Evolutionary conservation across 1,139 yeast genomes (phyloP).

Genomic region (Yamadazyma epiphylla): DNA sequence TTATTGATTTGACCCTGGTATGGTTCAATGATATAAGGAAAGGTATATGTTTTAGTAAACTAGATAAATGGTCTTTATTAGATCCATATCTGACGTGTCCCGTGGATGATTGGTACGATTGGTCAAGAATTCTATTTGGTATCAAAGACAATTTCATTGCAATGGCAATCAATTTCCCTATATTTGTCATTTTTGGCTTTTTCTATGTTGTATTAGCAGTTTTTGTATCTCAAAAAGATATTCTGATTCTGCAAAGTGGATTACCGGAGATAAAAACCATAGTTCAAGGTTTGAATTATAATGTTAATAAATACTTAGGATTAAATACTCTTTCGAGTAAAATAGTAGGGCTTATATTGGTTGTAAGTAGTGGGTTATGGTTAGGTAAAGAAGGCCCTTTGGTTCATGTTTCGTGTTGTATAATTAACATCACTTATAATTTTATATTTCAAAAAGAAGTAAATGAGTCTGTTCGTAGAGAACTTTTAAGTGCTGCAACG

Average conservation of each 20-base stretch:
- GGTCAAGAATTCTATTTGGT: constrained; percentile 31
- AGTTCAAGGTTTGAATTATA: constrained; percentile 55
- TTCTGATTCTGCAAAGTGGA: constrained; percentile 57
- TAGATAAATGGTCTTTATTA: constrained; percentile 41
- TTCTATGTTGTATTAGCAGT: constrained; percentile 26
- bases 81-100: constrained; percentile 47
- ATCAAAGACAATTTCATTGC: constrained; percentile 13
- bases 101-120: constrained; percentile 37
- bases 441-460: constrained; percentile 34
- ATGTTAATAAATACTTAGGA: constrained; percentile 42
- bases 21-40: constrained; percentile 63
- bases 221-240: constrained; percentile 31
- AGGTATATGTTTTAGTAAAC: constrained; percentile 36
- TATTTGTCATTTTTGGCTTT: constrained; percentile 29
- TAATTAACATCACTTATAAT: constrained; percentile 30
- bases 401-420: constrained; percentile 80
- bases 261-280: constrained; percentile 66
- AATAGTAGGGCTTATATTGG: constrained; percentile 52
- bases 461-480: constrained; percentile 58
- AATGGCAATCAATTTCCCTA: constrained; percentile 33
- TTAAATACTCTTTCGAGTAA: constrained; percentile 46
- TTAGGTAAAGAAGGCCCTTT: constrained; percentile 93
- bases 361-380: constrained; percentile 83
- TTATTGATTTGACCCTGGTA: constrained; percentile 56
- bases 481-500: constrained; percentile 75